A percentile compares a stretch with the other conserved stretches of the same genome.
These are phyloP conservation scores for Umbellularia californica DNA, from an alignment of 164 flowering plant species.

Conservation along the genomic window DNA sequence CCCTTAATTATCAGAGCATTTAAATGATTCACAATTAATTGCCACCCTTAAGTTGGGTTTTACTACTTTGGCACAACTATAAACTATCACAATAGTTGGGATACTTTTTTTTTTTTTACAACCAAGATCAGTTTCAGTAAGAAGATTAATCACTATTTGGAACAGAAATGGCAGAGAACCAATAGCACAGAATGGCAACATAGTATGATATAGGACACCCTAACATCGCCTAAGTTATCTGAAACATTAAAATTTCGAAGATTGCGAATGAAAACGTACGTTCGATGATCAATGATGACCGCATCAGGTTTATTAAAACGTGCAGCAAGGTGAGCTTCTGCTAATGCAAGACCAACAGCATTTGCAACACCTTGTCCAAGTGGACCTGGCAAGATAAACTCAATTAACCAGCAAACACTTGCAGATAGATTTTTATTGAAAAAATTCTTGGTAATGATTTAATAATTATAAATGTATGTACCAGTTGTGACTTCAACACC, in stretches of 20 bases:
- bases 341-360: conserved; percentile 63
- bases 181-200: too few relatives aligned
- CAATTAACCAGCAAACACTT: not conserved
- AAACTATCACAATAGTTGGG: too few relatives aligned
- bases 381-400: conserved; percentile 34
- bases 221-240: too few relatives aligned
- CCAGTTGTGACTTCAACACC: conserved; percentile 66
- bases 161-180: not conserved
- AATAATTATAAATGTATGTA: conserved; percentile 8
- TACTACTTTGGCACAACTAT: too few relatives aligned
- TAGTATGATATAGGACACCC: too few relatives aligned
- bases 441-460: too few relatives aligned
- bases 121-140: too few relatives aligned
- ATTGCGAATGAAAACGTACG: conserved; percentile 21
- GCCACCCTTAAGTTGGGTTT: too few relatives aligned
- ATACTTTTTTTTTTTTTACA: too few relatives aligned
- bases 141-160: too few relatives aligned
- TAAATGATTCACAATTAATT: too few relatives aligned
- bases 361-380: conserved; percentile 66
- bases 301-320: conserved; percentile 50
- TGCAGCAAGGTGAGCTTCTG: conserved; percentile 53
- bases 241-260: not conserved
- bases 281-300: conserved; percentile 40
- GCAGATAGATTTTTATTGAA: not conserved
- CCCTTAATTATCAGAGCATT: too few relatives aligned